Percentiles rank a stretch among this genome's conserved stretches.
phyloP scores from a whole-genome alignment of 2,329 filamentous ascomycete species.

The Xylariaceae sp. region DNA sequence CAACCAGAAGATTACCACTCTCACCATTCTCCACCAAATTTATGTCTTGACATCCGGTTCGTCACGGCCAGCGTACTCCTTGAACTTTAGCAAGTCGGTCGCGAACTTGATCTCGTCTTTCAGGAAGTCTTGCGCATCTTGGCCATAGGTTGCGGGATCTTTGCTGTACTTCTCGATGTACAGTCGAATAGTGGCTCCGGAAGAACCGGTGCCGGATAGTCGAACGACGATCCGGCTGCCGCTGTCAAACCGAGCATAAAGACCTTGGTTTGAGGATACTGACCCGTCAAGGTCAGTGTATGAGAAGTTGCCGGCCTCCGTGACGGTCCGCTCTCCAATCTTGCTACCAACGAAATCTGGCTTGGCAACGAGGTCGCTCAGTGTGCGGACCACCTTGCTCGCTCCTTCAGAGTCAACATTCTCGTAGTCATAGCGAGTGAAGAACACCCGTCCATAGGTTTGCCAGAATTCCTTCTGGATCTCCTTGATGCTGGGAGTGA shows the following conservation, averaged over 20 bases:
- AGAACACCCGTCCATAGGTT: conserved; percentile 94
- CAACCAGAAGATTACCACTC: too few relatives aligned
- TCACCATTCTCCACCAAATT: too few relatives aligned
- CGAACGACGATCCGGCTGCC: conserved; percentile 93
- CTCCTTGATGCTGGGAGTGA: conserved; percentile 86
- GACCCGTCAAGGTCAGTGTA: conserved; percentile 99
- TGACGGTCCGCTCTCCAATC: conserved; percentile 72
- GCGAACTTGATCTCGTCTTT: conserved; percentile 84
- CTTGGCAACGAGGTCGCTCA: conserved; percentile 73
- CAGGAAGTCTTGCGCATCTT: conserved; percentile 90
- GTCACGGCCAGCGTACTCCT: conserved; percentile 86
- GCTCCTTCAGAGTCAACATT: conserved; percentile 87
- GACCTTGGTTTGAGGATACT: conserved; percentile 90
- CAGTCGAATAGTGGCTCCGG: conserved; percentile 90
- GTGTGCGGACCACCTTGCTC: conserved; percentile 78
- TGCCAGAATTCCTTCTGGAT: conserved; percentile 98
- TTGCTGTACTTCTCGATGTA: conserved; percentile 95
- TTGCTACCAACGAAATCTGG: conserved; percentile 73
- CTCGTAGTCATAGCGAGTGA: conserved; percentile 98
- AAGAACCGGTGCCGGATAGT: conserved; percentile 89
- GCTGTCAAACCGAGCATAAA: conserved; percentile 90
- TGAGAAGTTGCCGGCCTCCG: conserved; percentile 90
- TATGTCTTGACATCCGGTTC: conserved; percentile 97
- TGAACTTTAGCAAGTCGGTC: conserved; percentile 80
- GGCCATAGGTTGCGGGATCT: conserved; percentile 69